Percentiles rank a stretch among this genome's conserved stretches.
phyloP scores from a whole-genome alignment of 2,329 filamentous ascomycete genomes.

The Paecilomyces niveus region DNA sequence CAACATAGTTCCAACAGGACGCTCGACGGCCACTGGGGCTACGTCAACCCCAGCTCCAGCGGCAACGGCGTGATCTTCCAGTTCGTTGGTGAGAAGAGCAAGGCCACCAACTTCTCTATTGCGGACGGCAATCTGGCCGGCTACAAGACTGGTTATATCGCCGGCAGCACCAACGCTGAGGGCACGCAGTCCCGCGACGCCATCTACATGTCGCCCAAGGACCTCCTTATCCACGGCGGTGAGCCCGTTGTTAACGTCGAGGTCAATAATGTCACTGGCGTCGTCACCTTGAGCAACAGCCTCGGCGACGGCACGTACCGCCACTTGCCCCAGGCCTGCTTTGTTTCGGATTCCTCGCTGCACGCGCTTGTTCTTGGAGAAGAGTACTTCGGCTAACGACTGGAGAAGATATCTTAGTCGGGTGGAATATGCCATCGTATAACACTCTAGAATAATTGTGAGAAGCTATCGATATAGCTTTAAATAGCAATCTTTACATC shows the following conservation, averaged over 20 bases:
- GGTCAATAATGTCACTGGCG: not conserved
- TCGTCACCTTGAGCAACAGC: not conserved
- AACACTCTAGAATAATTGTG: no score
- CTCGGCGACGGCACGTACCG: conserved; percentile 1
- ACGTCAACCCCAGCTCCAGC: not conserved
- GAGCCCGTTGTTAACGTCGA: not conserved
- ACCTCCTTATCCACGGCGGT: conserved; percentile 1
- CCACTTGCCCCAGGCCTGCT: conserved; percentile 1
- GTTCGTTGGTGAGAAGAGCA: not conserved
- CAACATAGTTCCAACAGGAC: not conserved
- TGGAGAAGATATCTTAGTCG: no score
- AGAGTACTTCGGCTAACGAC: conserved; percentile 1
- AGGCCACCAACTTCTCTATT: conserved; percentile 4
- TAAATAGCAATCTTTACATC: no score
- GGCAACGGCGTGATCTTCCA: conserved; percentile 3
- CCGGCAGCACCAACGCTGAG: conserved; percentile 2
- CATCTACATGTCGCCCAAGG: conserved; percentile 1
- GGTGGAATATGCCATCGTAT: no score
- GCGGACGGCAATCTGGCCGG: not conserved
- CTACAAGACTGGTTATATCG: conserved; percentile 1
- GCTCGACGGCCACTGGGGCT: conserved; percentile 3
- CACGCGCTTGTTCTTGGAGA: conserved; percentile 3
- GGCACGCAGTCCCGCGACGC: conserved; percentile 1
- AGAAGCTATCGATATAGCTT: no score
- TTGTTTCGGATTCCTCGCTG: not conserved